Evolutionary conservation across 2,329 filamentous ascomycete species (phyloP).

Genomic region (Fusarium sarcochroum): DNA sequence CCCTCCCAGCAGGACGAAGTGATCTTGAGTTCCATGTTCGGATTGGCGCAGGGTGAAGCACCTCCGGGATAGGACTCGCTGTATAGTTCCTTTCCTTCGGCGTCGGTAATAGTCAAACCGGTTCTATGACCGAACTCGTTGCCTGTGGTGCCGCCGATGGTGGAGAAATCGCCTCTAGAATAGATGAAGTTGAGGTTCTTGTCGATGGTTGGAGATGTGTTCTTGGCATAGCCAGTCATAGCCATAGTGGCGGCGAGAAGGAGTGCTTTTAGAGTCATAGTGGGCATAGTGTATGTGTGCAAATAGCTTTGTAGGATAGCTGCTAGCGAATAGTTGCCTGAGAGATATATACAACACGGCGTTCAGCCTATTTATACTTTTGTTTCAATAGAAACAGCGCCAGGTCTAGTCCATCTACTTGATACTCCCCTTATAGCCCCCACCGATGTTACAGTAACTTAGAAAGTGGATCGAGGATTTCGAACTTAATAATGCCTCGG

Average conservation of each 20-base stretch:
- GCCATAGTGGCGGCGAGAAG: not conserved
- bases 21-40: slow-evolving; percentile 2
- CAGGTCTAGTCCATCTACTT: too few species aligned
- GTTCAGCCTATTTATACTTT: too few species aligned
- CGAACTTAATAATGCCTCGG: too few species aligned
- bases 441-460: too few species aligned
- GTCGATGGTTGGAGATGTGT: not conserved
- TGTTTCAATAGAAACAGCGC: too few species aligned
- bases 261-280: too few species aligned
- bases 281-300: too few species aligned
- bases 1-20: not conserved
- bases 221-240: not conserved
- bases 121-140: not conserved
- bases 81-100: not conserved
- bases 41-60: not conserved
- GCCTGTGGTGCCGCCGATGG: not conserved
- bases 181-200: slow-evolving; percentile 8
- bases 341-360: too few species aligned
- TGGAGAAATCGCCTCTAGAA: not conserved
- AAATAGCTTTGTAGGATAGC: too few species aligned
- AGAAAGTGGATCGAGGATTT: too few species aligned
- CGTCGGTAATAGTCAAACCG: not conserved
- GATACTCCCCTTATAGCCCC: too few species aligned
- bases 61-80: not conserved
- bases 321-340: too few species aligned